Base-by-base conservation (phyloP, 2,329 filamentous ascomycete genomes). In the Aspergillus flavus region DNA sequence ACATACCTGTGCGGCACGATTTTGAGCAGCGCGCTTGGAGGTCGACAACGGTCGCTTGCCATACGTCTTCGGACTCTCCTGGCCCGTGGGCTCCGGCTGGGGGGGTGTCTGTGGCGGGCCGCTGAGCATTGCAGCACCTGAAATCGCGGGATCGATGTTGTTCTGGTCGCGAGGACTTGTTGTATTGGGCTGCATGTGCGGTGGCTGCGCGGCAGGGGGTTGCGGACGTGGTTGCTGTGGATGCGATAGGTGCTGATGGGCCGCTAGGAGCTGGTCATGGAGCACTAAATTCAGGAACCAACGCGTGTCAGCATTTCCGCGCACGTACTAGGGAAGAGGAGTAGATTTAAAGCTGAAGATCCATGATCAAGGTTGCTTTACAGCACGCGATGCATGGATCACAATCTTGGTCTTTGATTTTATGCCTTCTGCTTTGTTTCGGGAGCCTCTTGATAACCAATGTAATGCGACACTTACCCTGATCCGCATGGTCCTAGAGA, bases 1-100 rank as follows among this genome's bases (percentile, higher is more conserved):
- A 68, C 89, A 75, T 86, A 97, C 95, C 89, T 99, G 95, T 59
- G 95, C 95, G 71, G 94, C 95, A 76, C 95, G 86, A 75, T 99
- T 99, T 77, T 99, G 95, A 11, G 95, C 95, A 32, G 95, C 95
- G 69, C 95, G 91, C 82, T 98, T 99, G 43, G 93, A 97, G 52
- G 94, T 95, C 30, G 94, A 97, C 64, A 99, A 82, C 80, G 97
- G 94, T 59, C 95, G 87, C 79, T 97, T 96, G 60, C 83, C 83
- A 64, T 81, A 82, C 14, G 89, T 89, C 79, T 95, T 94, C 58
- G 89, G 85, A 66, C 89, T 86, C 66, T 91, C 81, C 64, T 75
- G 72, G 19, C 66, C 70, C 5, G 71, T 41, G 61, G 74, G 21
- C 46, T 73, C 64, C 28, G 72, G 67, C 50, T 74, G 70, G 32